Conservation (phyloP, 1,284 basidiomycete species). For the Cutaneotrichosporon cyanovorans region DNA sequence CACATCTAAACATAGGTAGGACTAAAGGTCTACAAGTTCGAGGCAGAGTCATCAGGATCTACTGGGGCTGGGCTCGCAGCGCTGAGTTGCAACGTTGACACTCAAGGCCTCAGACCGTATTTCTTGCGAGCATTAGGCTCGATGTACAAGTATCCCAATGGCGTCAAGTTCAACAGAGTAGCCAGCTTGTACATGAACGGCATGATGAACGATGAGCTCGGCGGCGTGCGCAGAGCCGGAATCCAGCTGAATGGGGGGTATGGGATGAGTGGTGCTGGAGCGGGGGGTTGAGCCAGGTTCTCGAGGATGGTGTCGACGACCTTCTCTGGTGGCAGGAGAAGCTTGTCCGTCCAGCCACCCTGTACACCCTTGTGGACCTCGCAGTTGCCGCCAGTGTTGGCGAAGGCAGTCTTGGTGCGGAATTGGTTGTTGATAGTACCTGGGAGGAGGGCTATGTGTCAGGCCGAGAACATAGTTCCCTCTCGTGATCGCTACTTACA, state of each 20-base stretch:
- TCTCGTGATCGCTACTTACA: conserved; percentile 30
- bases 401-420: conserved; percentile 57
- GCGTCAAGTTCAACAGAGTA: conserved; percentile 33
- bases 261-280: conserved; percentile 33
- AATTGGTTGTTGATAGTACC: conserved; percentile 62
- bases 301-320: conserved; percentile 39
- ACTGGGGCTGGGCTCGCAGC: no score
- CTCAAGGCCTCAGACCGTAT: conserved; percentile 32
- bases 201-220: conserved; percentile 33
- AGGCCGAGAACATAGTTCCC: neutral
- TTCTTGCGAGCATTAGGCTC: conserved; percentile 44
- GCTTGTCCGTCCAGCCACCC: conserved; percentile 27
- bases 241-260: conserved; percentile 36
- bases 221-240: conserved; percentile 25
- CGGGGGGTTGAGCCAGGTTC: conserved; percentile 34
- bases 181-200: conserved; percentile 39
- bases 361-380: conserved; percentile 25
- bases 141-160: conserved; percentile 35
- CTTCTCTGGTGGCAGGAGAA: conserved; percentile 29
- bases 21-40: no score
- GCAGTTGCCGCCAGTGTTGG: conserved; percentile 46
- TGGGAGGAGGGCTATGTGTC: conserved; percentile 35
- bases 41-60: no score
- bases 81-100: no score
- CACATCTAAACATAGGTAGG: no score